Evolutionary conservation across 73 alveolate species (phyloP).

Genomic region (Stentor coeruleus): DNA sequence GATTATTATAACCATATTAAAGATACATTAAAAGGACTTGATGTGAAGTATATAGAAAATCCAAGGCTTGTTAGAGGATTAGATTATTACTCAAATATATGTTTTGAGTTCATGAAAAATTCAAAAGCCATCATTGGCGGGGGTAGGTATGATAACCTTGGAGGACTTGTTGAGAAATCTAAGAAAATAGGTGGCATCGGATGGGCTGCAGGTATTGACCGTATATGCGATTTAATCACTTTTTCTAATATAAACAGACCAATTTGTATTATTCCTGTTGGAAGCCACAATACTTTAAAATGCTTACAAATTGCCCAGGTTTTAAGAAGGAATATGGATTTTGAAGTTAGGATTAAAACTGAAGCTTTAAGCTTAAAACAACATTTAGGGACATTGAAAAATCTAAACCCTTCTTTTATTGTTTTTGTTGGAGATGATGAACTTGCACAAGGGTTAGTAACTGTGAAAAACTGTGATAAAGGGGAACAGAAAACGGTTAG

Average conservation of each 20-base stretch:
- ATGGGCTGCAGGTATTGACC: constrained; percentile 2
- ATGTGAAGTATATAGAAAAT: not conserved
- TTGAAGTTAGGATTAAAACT: not conserved
- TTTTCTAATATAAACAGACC: not conserved
- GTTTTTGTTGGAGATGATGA: not conserved
- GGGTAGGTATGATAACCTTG: not conserved
- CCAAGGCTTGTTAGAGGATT: not conserved
- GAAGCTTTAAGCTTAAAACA: not conserved
- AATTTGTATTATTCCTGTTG: not conserved
- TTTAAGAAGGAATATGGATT: not conserved
- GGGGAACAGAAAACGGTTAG: no score
- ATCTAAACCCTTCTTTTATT: not conserved
- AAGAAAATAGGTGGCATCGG: not conserved
- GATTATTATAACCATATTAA: no score
- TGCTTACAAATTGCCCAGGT: not conserved
- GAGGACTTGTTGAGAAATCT: not conserved
- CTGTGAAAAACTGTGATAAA: no score
- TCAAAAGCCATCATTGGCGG: not conserved
- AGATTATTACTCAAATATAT: not conserved
- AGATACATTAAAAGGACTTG: not conserved
- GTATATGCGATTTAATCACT: not conserved
- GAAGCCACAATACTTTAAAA: not conserved
- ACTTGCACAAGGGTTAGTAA: not conserved
- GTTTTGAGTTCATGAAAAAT: not conserved
- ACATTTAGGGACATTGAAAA: not conserved